Evolutionary conservation across 139 green algal genomes (phyloP), one percentile per base, ranked within the genome.

Genomic region (Eudorina sp.): DNA sequence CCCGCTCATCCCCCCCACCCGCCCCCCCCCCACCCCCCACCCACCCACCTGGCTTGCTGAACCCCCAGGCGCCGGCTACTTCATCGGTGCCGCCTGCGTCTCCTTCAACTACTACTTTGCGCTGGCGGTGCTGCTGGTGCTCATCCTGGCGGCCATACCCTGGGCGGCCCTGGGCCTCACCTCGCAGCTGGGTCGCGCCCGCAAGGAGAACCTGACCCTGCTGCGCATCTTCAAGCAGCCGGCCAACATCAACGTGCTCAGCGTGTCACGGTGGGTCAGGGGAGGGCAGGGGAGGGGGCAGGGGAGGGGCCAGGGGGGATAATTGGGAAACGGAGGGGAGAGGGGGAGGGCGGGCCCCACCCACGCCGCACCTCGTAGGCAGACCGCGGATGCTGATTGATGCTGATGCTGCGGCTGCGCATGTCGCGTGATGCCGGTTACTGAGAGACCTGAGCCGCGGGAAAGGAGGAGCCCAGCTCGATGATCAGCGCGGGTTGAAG

Each of bases 241-340:
- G 53, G 89, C 93, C 87, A 97, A 97, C 88, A 90, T 98, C 76
- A 97, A 97, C 88, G 85, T 95, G 75, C 91, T 97, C 46, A 96
- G 92, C 29, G 77, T 92, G 2, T 95, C 94, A 4, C 73, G 94
- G 79, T 92, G 29, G 29, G 69, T 79, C 7, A 3, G 29, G 2
- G 66, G 11, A 40, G 29, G 8, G 8, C 14, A 29, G 55, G 55
- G 55, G 21, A 29, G 55, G 48, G 48, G 48, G 48, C 11, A 21
- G 48, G 48, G 55, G 55, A 29, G 55, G 55, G 55, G 8, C 5
- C 13, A 19, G 55, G 55, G 55, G 21, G 55, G 55, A 68, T n/a
- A n/a, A n/a, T n/a, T n/a, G n/a, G n/a, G n/a, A n/a, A n/a, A n/a
- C n/a, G n/a, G n/a, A n/a, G n/a, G n/a, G n/a, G n/a, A n/a, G n/a